Evolutionary conservation across 305 asterid genomes (phyloP), one percentile per base, ranked within the genome.

Genomic region (Fraxinus sp.): DNA sequence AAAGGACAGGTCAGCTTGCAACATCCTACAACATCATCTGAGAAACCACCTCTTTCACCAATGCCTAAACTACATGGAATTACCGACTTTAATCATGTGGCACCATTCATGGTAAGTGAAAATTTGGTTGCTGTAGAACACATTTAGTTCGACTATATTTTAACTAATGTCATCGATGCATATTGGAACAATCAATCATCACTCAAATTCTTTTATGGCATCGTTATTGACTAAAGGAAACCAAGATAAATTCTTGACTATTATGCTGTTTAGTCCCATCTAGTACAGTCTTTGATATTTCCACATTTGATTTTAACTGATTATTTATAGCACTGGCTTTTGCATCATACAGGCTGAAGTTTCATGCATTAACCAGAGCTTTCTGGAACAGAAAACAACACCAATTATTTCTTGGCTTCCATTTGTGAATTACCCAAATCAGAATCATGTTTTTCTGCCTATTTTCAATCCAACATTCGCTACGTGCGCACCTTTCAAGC

Each of bases 41-140:
- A 80, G 73, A 78, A 75, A 84, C 90, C 88, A 5, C 88, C 88
- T 80, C 86, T 82, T 73, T 77, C 85, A 43, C 88, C 90, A 0
- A 68, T 68, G 78, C 22, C 37, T 30, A 83, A 52, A 71, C 80
- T 18, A 26, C 79, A 33, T 4, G 79, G 52, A 55, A 26, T 64
- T 18, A 83, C 84, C 0, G 52, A 81, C 3, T 55, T 80, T 5
- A 78, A 32, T 14, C 18, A 37, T 24, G 8, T 77, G 37, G 35
- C 16, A 10, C 16, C 75, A 3, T 80, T 77, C 74, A n/a, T 43
- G 78, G 88, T 86, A 30, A 8, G 80, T 77, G 59, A 7, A 52
- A 28, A 3, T 28, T 28, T 36, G 9, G 68, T 18, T 57, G 68
- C 68, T 18, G 68, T 57, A 1, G 26, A 57, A 57, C 26, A 7